Evolutionary conservation across 2,329 filamentous ascomycete genomes (phyloP).

Genomic region (Stylonectria norvegica): DNA sequence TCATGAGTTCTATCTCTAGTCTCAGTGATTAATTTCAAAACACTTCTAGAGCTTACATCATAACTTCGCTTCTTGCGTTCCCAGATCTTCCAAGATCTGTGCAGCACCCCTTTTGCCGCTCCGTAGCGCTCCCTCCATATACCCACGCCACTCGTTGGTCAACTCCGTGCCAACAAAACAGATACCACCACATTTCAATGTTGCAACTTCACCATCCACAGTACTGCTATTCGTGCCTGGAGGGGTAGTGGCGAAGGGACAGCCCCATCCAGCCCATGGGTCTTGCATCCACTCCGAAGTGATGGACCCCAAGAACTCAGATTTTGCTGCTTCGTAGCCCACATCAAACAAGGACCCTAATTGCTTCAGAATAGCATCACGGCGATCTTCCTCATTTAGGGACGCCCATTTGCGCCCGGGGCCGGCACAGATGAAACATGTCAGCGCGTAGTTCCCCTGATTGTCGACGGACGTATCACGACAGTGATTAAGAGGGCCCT

Average conservation of each 20-base stretch:
- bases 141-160: conserved; percentile 9
- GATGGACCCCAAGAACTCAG: conserved; percentile 6
- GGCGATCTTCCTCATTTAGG: background rate
- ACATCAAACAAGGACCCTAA: conserved; percentile 6
- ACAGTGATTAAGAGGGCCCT: conserved; percentile 8
- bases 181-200: conserved; percentile 2
- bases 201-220: background rate
- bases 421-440: conserved; percentile 2
- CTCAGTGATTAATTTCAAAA: no score
- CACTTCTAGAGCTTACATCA: no score
- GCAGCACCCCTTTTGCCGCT: conserved; percentile 9
- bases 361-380: conserved; percentile 2
- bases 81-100: conserved; percentile 3
- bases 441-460: conserved; percentile 3
- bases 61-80: no score
- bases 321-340: conserved; percentile 6
- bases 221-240: background rate
- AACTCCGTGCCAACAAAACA: conserved; percentile 14
- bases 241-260: conserved; percentile 3
- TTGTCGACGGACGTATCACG: conserved; percentile 6
- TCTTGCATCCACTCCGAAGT: conserved; percentile 8
- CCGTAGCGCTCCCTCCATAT: conserved; percentile 14
- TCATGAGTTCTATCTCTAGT: no score
- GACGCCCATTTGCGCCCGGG: conserved; percentile 4
- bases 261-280: conserved; percentile 8